These are phyloP conservation scores for Populus pruinosa DNA, from an alignment of 345 rosid species.

Conservation along the genomic window DNA sequence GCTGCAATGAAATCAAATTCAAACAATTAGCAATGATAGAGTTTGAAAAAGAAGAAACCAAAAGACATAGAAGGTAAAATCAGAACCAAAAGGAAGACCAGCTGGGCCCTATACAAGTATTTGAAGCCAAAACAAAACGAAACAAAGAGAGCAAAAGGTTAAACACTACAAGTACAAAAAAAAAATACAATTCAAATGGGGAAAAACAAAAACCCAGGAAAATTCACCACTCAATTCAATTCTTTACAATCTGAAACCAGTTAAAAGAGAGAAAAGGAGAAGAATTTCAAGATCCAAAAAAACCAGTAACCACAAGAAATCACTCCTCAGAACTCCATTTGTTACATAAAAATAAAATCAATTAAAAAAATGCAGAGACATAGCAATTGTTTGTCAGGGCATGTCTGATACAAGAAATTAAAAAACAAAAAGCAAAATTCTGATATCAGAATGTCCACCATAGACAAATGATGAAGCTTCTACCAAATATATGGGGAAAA, in stretches of 20 bases:
- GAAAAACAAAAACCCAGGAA: background rate
- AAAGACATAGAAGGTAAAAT: background rate
- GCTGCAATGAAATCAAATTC: conserved; percentile 13
- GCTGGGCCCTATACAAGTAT: background rate
- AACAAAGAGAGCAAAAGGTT: background rate
- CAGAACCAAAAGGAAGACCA: background rate
- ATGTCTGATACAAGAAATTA: background rate
- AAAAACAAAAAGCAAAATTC: background rate
- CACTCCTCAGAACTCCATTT: too few species aligned
- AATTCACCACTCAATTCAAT: background rate
- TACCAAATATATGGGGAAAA: background rate
- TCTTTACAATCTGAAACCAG: background rate
- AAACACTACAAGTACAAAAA: background rate
- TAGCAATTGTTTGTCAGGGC: conserved; percentile 9
- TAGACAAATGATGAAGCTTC: background rate
- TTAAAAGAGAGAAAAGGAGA: background rate
- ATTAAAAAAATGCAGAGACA: background rate
- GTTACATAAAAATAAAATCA: background rate
- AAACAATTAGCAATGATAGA: conserved; percentile 7
- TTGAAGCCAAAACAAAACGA: background rate
- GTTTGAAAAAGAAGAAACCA: background rate
- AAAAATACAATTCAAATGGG: background rate
- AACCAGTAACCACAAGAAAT: background rate
- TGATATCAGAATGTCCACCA: background rate
- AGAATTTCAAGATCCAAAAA: background rate